Evolutionary conservation across 345 rosid species (phyloP), one percentile per base, ranked within the genome.

Genomic region (Aquilaria yunnanensis): DNA sequence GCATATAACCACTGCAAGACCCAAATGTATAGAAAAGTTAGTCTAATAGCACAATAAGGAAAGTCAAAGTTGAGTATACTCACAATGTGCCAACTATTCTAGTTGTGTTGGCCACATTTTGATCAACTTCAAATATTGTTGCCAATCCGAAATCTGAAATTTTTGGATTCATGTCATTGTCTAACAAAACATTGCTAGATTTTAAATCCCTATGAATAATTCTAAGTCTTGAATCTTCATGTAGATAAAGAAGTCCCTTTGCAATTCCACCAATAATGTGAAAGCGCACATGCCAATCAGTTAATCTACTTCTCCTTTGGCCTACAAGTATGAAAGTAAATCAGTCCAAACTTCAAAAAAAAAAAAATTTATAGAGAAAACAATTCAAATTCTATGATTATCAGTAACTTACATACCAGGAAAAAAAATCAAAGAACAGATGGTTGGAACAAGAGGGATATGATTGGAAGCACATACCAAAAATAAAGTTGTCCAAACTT

Each of bases 401-500:
- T 32, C 54, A 14, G 4, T 5, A 14, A n/a, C 4, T 14, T 37
- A 1, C 43, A 37, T 37, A 2, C 8, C 1, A 9, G 2, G 14
- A 9, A 34, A 33, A 62, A 14, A 6, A 2, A 45, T 29, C 14
- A 10, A 12, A 10, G 5, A 45, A 59, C 29, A 12, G 43, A 37
- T 37, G 43, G 23, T 1, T 37, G 2, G 43, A 2, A 37, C 34
- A 16, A 43, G 23, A 53, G 9, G 14, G 43, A 37, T 37, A 9
- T 37, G 43, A 37, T 3, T 0, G 43, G 43, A 37, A 37, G 43
- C 43, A 23, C 62, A 30, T 16, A 74, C 73, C 71, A 7, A 64
- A 74, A 65, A 74, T 58, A 63, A 77, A 74, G 10, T 6, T 48
- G 51, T 77, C 69, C 13, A 70, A 57, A 60, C 76, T 77, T 68